Percentiles rank a stretch among this genome's conserved stretches.
These are phyloP conservation scores for Castanea sativa DNA, from an alignment of 306 rosid genomes.

Conservation along the genomic window DNA sequence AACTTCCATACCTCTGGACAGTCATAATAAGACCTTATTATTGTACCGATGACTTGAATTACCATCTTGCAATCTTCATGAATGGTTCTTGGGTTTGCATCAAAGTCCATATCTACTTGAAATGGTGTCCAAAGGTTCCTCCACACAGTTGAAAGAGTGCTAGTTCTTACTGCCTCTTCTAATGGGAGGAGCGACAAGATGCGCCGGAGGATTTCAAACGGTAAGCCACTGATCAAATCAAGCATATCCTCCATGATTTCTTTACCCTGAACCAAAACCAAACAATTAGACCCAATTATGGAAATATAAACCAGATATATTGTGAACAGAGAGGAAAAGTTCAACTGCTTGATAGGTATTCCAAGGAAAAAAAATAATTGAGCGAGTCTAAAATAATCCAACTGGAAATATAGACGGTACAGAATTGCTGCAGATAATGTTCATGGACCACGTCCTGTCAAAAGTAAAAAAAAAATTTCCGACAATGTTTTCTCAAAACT, in stretches of 20 bases:
- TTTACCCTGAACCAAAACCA: too few species aligned
- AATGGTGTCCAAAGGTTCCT: constrained; percentile 17
- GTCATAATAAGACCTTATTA: constrained; percentile 13
- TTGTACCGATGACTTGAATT: neutral
- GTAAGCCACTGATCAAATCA: constrained; percentile 24
- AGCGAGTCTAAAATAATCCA: too few species aligned
- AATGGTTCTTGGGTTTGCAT: neutral
- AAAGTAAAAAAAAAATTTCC: too few species aligned
- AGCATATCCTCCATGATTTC: neutral
- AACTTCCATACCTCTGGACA: constrained; percentile 13
- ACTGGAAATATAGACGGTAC: too few species aligned
- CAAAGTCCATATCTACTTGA: constrained; percentile 1
- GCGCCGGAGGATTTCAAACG: constrained; percentile 1
- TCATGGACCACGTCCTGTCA: too few species aligned
- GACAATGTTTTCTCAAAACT: too few species aligned
- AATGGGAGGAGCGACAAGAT: constrained; percentile 26
- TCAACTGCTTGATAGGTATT: too few species aligned
- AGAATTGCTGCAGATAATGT: too few species aligned
- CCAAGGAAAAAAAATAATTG: too few species aligned
- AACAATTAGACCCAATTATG: too few species aligned
- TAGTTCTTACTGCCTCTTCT: constrained; percentile 23
- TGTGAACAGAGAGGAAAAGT: too few species aligned
- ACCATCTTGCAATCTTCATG: neutral
- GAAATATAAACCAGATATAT: too few species aligned
- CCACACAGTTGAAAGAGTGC: constrained; percentile 22